These are phyloP conservation scores for Flaveria sonorensis DNA, from an alignment of 129 eudicot species.

Conservation along the genomic window DNA sequence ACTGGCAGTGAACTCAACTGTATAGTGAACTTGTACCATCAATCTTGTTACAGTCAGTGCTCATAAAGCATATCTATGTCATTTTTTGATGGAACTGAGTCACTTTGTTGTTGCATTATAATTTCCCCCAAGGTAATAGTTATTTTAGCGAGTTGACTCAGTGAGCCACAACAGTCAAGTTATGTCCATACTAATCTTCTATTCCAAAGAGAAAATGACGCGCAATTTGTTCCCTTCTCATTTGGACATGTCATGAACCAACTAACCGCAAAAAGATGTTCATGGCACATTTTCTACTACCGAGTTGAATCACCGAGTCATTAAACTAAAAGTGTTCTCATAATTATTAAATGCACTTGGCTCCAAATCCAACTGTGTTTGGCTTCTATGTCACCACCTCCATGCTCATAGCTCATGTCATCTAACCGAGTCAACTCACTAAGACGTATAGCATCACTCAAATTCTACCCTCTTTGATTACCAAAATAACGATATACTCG, in stretches of 20 bases:
- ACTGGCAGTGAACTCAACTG: neutral
- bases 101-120: neutral
- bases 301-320: neutral
- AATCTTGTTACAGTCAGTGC: neutral
- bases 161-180: neutral
- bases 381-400: slow-evolving; percentile 3
- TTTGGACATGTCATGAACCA: slow-evolving; percentile 1
- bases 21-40: neutral
- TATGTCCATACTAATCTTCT: neutral
- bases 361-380: slow-evolving; percentile 18
- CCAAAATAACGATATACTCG: neutral
- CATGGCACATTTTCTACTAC: neutral
- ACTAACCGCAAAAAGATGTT: neutral
- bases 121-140: neutral
- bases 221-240: neutral
- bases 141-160: slow-evolving; percentile 6
- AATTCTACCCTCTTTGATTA: neutral
- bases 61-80: neutral
- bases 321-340: neutral
- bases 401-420: neutral
- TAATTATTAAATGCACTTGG: neutral
- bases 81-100: neutral
- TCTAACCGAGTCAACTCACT: slow-evolving; percentile 6
- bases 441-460: neutral
- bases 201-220: neutral